Base-by-base conservation (phyloP, 2,329 filamentous ascomycete genomes). In the Hypoxylon sp. region DNA sequence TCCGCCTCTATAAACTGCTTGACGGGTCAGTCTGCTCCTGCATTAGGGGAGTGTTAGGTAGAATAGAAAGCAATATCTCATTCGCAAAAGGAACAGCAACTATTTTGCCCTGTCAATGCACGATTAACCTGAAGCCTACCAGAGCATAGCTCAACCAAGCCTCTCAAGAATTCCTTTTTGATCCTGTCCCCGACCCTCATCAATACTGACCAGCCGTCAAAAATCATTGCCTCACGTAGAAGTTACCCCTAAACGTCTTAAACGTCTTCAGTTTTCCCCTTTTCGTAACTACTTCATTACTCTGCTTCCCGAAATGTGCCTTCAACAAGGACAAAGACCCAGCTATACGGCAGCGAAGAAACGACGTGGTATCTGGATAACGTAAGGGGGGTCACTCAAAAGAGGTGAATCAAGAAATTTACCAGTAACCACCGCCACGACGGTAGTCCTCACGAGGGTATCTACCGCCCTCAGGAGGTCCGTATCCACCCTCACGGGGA, bases 401-500 rank as follows among this genome's bases (percentile, higher is more conserved):
- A 51, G 53, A 51, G 52, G 45, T 57, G 59, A 60, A 38, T 60
- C 19, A 51, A 66, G 60, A 64, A 58, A 55, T 64, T 69, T 69
- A 69, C 67, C 66, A 70, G 62, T 70, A 70, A 38, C 66, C 67
- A 40, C 62, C 60, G 46, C 55, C 55, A 16, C 68, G 63, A 17
- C 67, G 67, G 47, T 69, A 68, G 19, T 70, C 67, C 44, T 69
- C 67, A 5, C 67, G 63, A 61, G 66, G 67, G 44, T 67, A 68
- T 27, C 59, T 63, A 36, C 61, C 64, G 20, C 65, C 66, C 50
- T 67, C 66, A 45, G 65, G 65, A 52, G 67, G 64, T 15, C 74
- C 63, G 66, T 85, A 80, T 53, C 76, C 73, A 65, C 73, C 67
- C 40, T 82, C 80, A 30, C 79, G 73, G 6, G 79, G 73, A 25